Percentiles rank a stretch among this genome's conserved stretches.
phyloP scores from a whole-genome alignment of 805 yeast species.

The Dipodascopsis uninucleata region DNA sequence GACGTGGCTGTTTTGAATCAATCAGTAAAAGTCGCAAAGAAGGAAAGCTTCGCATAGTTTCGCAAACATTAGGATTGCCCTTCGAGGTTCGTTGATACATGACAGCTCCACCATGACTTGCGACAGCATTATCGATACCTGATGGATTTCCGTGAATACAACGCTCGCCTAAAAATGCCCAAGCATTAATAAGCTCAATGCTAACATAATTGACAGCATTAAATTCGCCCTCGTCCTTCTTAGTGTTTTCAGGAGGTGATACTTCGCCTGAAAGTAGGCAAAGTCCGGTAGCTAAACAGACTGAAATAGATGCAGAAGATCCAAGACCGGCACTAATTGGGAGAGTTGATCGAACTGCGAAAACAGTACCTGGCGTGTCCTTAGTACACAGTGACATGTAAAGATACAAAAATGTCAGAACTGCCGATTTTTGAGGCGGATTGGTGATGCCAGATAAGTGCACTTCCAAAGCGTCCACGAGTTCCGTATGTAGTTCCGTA shows the following conservation, averaged over 20 bases:
- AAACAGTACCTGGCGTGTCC: conserved; percentile 49
- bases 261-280: conserved; percentile 19
- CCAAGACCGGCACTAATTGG: conserved; percentile 98
- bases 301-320: conserved; percentile 86
- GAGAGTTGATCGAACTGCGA: conserved; percentile 71
- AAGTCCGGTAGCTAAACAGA: conserved; percentile 64
- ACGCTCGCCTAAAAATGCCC: conserved; percentile 92
- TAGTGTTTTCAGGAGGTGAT: conserved; percentile 10
- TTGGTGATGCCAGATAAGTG: conserved; percentile 47
- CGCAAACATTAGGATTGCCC: conserved; percentile 18
- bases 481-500: conserved; percentile 54
- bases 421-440: conserved; percentile 69
- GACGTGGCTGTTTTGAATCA: conserved; percentile 81
- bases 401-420: conserved; percentile 78
- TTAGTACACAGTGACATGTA: conserved; percentile 56
- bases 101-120: conserved; percentile 95
- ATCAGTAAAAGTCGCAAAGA: conserved; percentile 69
- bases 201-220: conserved; percentile 35
- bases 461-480: conserved; percentile 48
- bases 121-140: conserved; percentile 95
- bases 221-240: conserved; percentile 33
- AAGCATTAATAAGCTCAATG: conserved; percentile 64
- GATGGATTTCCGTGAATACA: conserved; percentile 96
- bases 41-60: conserved; percentile 51
- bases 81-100: conserved; percentile 59